Base-by-base conservation (phyloP, 345 rosid species). In the Euphorbia peplus region DNA sequence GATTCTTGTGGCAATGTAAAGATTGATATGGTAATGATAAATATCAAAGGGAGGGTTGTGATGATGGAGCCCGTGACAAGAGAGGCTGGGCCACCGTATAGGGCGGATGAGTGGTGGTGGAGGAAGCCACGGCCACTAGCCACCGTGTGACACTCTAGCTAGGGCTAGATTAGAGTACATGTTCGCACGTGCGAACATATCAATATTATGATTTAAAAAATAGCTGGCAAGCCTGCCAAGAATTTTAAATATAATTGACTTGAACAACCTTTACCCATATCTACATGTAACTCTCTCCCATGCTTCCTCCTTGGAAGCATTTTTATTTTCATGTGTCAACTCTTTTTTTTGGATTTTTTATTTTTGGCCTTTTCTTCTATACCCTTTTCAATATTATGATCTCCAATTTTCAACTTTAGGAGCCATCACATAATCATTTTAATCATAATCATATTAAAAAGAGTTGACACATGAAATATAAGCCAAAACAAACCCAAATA, bases 271-370 rank as follows among this genome's bases (percentile, higher is more conserved):
- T 39, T 70, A 52, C 65, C 58, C 76, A 62, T 55, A 46, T 51
- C 72, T 29, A 74, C 70, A 51, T 46, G 54, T 73, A 69, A 68
- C 74, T 73, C 70, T 61, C 30, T 62, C 84, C 89, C 88, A 85
- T 79, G 83, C 89, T 48, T 85, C 85, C 79, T 53, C 51, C 22
- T 25, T 26, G 75, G 84, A 81, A 83, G 80, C 85, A 74, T 2
- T 68, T 2, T 32, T 2, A 32, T 6, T 28, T 39, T 60, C 21
- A 0, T 19, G 48, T 21, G 39, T 30, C 44, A 19, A 65, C n/a
- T 65, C 44, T 3, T 0, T 7, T 3, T 12, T 30, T 50, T 9
- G 0, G 15, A 14, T 29, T 41, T 62, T 24, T 6, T 21, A 6
- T 1, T 22, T 58, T 32, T 15, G n/a, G n/a, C 2, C 3, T 32